A percentile compares a stretch with the other conserved stretches of the same genome.
phyloP scores from a whole-genome alignment of 352 stramenopile species.

The Saprolegnia parasitica region DNA sequence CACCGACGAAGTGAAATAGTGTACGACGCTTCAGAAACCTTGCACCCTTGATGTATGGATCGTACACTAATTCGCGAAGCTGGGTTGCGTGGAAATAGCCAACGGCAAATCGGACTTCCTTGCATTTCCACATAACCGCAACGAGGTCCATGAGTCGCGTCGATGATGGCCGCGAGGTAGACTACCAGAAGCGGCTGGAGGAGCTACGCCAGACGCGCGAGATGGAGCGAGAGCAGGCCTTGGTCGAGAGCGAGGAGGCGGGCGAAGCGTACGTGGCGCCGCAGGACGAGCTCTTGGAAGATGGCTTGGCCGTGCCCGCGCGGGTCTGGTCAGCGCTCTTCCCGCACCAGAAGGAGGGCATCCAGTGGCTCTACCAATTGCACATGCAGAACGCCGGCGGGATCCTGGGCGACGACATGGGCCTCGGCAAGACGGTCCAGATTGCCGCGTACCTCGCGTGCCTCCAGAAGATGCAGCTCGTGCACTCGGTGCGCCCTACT shows the following conservation, averaged over 20 bases:
- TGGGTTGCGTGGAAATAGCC: not conserved
- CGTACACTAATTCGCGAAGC: too few species aligned
- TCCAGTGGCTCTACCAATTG: slow-evolving; percentile 96
- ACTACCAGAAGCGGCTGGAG: slow-evolving; percentile 22
- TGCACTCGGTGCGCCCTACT: slow-evolving; percentile 18
- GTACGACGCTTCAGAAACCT: too few species aligned
- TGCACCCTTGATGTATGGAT: too few species aligned
- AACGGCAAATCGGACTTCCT: not conserved
- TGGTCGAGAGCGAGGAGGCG: slow-evolving; percentile 7
- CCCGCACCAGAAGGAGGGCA: slow-evolving; percentile 91
- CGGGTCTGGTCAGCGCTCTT: slow-evolving; percentile 83
- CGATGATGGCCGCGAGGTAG: slow-evolving; percentile 18
- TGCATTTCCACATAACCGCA: not conserved
- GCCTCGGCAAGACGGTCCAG: slow-evolving; percentile 96
- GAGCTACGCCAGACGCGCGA: slow-evolving; percentile 17
- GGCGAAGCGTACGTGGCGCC: slow-evolving; percentile 9
- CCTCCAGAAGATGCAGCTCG: slow-evolving; percentile 11
- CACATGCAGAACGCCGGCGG: slow-evolving; percentile 95
- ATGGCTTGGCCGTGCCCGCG: slow-evolving; percentile 53
- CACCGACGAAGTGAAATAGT: too few species aligned
- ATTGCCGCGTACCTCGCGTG: slow-evolving; percentile 34
- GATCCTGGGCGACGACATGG: slow-evolving; percentile 96
- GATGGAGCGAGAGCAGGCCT: slow-evolving; percentile 10
- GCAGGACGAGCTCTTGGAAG: slow-evolving; percentile 21
- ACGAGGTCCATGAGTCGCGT: not conserved